Evolutionary conservation across 768 basidiomycete species (phyloP).

Genomic region (Suillus spraguei): DNA sequence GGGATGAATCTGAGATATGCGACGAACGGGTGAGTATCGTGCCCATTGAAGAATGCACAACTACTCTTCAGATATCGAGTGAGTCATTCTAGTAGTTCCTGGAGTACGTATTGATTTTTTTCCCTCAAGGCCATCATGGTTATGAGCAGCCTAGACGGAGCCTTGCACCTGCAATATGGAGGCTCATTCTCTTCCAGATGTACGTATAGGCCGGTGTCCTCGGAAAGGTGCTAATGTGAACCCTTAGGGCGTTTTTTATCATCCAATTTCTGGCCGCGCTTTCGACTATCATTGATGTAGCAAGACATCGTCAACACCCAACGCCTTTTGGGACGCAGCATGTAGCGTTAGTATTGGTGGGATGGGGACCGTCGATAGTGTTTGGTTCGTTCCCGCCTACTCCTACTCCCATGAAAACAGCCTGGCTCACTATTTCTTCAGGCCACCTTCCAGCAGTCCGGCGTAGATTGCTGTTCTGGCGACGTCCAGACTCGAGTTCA

Average conservation of each 20-base stretch:
- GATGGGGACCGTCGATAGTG: constrained; percentile 60
- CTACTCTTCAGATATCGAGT: constrained; percentile 7
- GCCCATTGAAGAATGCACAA: not conserved
- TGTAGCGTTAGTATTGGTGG: constrained; percentile 56
- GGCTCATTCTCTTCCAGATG: constrained; percentile 59
- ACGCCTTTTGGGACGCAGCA: constrained; percentile 67
- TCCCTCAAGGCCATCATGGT: not conserved
- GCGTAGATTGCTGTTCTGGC: constrained; percentile 42
- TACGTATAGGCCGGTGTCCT: constrained; percentile 22
- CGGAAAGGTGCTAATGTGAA: constrained; percentile 6
- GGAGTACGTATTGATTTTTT: not conserved
- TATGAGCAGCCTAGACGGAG: not conserved
- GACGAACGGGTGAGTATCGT: not conserved
- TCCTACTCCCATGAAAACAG: not conserved
- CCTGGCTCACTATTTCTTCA: constrained; percentile 20
- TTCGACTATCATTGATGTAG: constrained; percentile 54
- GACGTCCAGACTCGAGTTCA: not conserved
- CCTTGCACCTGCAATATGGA: constrained; percentile 49
- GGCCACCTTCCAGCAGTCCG: constrained; percentile 41
- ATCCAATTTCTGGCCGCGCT: constrained; percentile 52
- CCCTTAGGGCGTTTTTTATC: constrained; percentile 43
- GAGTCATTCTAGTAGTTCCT: not conserved
- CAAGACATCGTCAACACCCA: constrained; percentile 38
- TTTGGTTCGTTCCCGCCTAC: constrained; percentile 44
- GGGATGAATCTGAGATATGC: not conserved